A percentile compares a stretch with the other conserved stretches of the same genome.
phyloP scores from a whole-genome alignment of 129 eudicot genomes.

The Arctium lappa region DNA sequence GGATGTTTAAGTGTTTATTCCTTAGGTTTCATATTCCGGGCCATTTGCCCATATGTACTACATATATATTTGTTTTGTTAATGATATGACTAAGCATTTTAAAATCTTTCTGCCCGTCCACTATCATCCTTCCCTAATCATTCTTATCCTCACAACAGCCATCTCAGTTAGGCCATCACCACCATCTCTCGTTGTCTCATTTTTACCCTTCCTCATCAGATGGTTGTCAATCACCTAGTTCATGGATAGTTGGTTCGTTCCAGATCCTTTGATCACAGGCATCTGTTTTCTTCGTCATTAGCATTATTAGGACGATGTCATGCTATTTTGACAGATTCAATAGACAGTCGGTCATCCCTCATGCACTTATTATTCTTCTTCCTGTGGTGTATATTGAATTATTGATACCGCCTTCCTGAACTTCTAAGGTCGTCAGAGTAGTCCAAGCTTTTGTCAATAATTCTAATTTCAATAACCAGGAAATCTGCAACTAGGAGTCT shows the following conservation, averaged over 20 bases:
- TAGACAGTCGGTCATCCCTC: background rate
- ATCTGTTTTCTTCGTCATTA: background rate
- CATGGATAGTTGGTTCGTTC: background rate
- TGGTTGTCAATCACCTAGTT: background rate
- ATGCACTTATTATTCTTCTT: background rate
- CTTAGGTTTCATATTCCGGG: background rate
- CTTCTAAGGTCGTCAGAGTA: background rate
- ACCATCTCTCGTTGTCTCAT: background rate
- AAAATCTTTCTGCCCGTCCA: background rate
- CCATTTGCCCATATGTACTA: background rate
- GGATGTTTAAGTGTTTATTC: background rate
- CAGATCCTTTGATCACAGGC: background rate
- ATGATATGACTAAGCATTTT: background rate
- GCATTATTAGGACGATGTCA: background rate
- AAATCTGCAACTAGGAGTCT: background rate
- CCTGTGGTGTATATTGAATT: background rate
- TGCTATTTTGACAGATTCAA: background rate
- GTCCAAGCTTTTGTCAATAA: background rate
- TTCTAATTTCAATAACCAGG: background rate
- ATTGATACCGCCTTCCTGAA: background rate
- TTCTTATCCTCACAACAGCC: background rate
- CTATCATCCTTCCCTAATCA: background rate
- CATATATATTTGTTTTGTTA: background rate
- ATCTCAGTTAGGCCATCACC: background rate
- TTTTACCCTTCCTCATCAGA: background rate